These are phyloP conservation scores for Torulaspora microellipsoides DNA, from an alignment of 805 yeast species.

Conservation along the genomic window DNA sequence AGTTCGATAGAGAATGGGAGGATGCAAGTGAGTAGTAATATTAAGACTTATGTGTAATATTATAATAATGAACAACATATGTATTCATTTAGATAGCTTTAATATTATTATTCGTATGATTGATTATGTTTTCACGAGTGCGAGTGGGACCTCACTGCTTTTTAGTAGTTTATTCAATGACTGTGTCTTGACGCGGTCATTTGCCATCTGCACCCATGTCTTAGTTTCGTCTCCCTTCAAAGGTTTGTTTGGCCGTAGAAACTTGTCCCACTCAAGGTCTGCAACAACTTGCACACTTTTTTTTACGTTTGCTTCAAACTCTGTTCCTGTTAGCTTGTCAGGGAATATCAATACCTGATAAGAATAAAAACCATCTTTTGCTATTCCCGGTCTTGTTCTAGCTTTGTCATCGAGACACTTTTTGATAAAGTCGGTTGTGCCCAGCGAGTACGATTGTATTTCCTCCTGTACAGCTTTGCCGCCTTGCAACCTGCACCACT, in stretches of 20 bases:
- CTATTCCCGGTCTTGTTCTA: conserved; percentile 18
- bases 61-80: neutral
- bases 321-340: conserved; percentile 10
- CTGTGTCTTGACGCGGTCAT: conserved; percentile 11
- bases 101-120: neutral
- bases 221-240: neutral
- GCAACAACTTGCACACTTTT: conserved; percentile 21
- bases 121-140: conserved; percentile 2
- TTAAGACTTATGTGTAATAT: too few species aligned
- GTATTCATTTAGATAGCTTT: neutral
- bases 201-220: conserved; percentile 23
- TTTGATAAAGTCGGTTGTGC: neutral
- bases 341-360: conserved; percentile 25
- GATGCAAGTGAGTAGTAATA: neutral
- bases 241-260: conserved; percentile 10
- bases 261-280: conserved; percentile 20
- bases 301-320: conserved; percentile 16
- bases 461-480: conserved; percentile 17
- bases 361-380: conserved; percentile 33
- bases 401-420: conserved; percentile 9
- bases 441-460: neutral
- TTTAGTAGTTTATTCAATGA: conserved; percentile 14
- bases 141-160: conserved; percentile 11
- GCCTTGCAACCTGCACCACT: conserved; percentile 26
- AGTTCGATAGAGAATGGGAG: neutral